Percentiles rank a stretch among this genome's conserved stretches.
These are phyloP conservation scores for Kuraishia cidri DNA, from an alignment of 805 yeast species.

Conservation along the genomic window DNA sequence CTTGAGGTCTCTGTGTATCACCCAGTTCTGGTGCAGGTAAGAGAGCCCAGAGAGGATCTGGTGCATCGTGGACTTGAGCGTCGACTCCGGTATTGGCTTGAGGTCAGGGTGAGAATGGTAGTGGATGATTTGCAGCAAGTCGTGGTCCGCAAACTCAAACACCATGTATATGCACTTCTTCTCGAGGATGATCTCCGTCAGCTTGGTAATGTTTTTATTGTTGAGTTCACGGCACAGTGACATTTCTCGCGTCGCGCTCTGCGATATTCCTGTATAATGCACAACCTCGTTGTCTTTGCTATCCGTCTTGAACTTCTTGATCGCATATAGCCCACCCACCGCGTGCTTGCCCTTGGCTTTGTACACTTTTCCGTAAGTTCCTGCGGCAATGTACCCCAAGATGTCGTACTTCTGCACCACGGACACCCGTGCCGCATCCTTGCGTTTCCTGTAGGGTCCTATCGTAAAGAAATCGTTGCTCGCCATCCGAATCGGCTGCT, in stretches of 20 bases:
- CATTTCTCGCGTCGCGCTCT: conserved; percentile 94
- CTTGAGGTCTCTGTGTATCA: conserved; percentile 88
- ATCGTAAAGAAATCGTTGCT: conserved; percentile 44
- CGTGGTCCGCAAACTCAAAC: conserved; percentile 95
- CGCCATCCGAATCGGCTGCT: conserved; percentile 46
- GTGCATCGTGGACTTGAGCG: conserved; percentile 81
- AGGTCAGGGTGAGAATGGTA: conserved; percentile 87
- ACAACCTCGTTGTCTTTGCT: conserved; percentile 76
- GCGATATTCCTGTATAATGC: conserved; percentile 92
- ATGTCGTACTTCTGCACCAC: conserved; percentile 84
- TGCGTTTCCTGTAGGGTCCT: conserved; percentile 51
- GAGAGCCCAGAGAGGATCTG: conserved; percentile 90
- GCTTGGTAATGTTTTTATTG: conserved; percentile 70
- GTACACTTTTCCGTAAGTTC: conserved; percentile 93
- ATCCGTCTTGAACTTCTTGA: conserved; percentile 92
- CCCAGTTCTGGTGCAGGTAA: conserved; percentile 92
- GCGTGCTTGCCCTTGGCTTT: conserved; percentile 56
- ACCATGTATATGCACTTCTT: conserved; percentile 90
- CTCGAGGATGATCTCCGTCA: conserved; percentile 80
- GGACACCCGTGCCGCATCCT: conserved; percentile 57
- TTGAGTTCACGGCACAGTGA: conserved; percentile 82
- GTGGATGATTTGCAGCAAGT: conserved; percentile 87
- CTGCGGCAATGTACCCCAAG: conserved; percentile 95
- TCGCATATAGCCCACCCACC: conserved; percentile 51
- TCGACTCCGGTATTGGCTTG: conserved; percentile 66